These are phyloP conservation scores for Gentiana macrophylla DNA, from an alignment of 257 asterid species.

Conservation along the genomic window DNA sequence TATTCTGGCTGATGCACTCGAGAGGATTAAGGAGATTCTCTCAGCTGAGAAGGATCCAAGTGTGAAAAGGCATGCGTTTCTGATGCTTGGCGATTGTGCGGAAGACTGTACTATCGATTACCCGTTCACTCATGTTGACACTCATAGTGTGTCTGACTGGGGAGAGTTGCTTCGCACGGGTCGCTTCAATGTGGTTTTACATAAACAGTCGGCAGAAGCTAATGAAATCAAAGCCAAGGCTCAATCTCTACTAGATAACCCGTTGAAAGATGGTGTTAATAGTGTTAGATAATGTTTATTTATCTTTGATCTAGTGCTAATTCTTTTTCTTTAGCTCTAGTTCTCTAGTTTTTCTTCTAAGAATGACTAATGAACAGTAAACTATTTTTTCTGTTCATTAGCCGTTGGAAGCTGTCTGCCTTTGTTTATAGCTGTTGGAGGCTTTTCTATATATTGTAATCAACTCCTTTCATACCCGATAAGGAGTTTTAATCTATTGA, in stretches of 20 bases:
- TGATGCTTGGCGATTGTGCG: constrained; percentile 82
- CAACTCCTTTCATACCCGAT: too few species aligned
- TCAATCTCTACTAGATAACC: constrained; percentile 90
- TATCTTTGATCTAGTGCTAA: too few species aligned
- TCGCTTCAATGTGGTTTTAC: constrained; percentile 83
- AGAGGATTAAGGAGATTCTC: constrained; percentile 75
- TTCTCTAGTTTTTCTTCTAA: too few species aligned
- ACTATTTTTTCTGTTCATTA: too few species aligned
- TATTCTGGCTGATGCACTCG: constrained; percentile 88
- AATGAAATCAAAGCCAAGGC: constrained; percentile 86
- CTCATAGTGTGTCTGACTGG: constrained; percentile 59
- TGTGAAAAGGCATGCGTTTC: constrained; percentile 86
- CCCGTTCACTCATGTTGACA: constrained; percentile 62
- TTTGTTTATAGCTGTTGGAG: too few species aligned
- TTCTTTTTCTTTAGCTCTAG: too few species aligned
- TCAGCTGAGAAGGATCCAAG: constrained; percentile 73
- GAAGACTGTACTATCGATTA: constrained; percentile 81
- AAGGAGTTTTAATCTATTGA: too few species aligned
- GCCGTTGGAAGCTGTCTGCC: too few species aligned
- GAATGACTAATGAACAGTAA: too few species aligned
- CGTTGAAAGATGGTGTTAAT: not conserved
- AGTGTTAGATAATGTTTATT: too few species aligned
- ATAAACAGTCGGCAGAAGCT: constrained; percentile 80
- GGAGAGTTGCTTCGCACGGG: constrained; percentile 85
- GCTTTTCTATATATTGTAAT: too few species aligned